Conservation (phyloP, 306 rosid genomes). For the Erythrophleum fordii region DNA sequence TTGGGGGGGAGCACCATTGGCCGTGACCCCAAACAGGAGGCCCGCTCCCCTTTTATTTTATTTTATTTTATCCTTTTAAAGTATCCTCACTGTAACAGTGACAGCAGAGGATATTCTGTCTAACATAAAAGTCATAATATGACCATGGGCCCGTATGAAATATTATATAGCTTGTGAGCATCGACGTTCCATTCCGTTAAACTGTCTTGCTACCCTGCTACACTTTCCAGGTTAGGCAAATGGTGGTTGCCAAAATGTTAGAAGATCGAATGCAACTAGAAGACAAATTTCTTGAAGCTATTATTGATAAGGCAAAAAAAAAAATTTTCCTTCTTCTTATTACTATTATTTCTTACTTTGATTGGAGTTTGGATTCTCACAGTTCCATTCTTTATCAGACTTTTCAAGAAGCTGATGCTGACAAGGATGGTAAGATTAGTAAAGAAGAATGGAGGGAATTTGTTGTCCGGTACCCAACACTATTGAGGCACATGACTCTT, state of each 20-base stretch:
- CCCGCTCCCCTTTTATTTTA: too few relatives aligned
- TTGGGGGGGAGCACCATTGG: too few relatives aligned
- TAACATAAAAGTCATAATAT: slow-evolving; percentile 9
- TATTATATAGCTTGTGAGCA: neutral
- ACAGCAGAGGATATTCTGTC: too few relatives aligned
- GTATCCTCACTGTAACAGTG: too few relatives aligned
- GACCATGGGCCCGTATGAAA: slow-evolving; percentile 23
- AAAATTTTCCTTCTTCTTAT: neutral
- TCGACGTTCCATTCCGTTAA: neutral
- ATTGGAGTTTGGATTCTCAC: slow-evolving; percentile 14
- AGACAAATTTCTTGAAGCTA: slow-evolving; percentile 58
- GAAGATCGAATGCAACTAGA: slow-evolving; percentile 54
- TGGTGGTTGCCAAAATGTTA: slow-evolving; percentile 66
- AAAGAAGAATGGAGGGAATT: slow-evolving; percentile 69
- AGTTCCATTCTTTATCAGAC: slow-evolving; percentile 45
- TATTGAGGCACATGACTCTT: slow-evolving; percentile 71
- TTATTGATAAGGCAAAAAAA: slow-evolving; percentile 61
- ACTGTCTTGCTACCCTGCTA: neutral
- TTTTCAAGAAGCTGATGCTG: slow-evolving; percentile 64
- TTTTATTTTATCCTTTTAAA: too few relatives aligned
- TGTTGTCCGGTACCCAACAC: slow-evolving; percentile 56
- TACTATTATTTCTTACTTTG: neutral
- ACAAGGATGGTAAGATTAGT: slow-evolving; percentile 68
- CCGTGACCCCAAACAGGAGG: too few relatives aligned
- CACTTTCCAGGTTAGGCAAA: slow-evolving; percentile 62